Evolutionary conservation across 1,284 basidiomycete genomes (phyloP), one percentile per base, ranked within the genome.

Genomic region (Leccinum angustisporum): DNA sequence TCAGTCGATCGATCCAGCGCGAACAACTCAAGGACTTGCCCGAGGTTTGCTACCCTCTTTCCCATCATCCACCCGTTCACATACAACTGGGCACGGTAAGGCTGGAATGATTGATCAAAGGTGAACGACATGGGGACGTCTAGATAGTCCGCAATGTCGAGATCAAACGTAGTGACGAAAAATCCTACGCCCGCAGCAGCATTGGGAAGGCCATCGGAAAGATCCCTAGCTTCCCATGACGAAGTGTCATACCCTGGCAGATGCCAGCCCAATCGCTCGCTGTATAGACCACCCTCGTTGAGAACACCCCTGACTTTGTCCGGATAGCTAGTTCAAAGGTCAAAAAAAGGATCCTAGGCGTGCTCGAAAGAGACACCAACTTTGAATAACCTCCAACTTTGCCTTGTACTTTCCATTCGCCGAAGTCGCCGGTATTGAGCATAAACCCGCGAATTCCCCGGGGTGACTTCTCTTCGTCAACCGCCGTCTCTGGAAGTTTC

Each of bases 51-150:
- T 21, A 90, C 82, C 25, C 87, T 76, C 73, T 91, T 92, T 7
- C 91, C 91, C 83, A 90, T 91, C 81, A 88, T 86, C 91, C 91
- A 93, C n/a, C 91, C 91, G 68, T 93, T 93, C 30, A 93, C 87
- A 63, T 88, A 93, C 57, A 93, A 65, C 51, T 85, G 77, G 2
- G 87, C 88, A 30, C 91, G 81, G 68, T 91, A 93, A n/a, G 87
- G 80, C 63, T 86, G 80, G 8, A 77, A 70, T 2, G 78, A 74
- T 43, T 83, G 80, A 58, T 85, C 82, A 69, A 92, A 92, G 2
- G 80, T 83, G 70, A 92, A 90, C 30, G 86, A 88, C 66, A 91
- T 76, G 61, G 83, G 81, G 5, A 83, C 82, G 67, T 92, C 91
- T 40, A 84, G 73, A 10, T 80, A 84, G n/a, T 70, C 67, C 0